Percentiles rank a stretch among this genome's conserved stretches.
Conservation (phyloP, 208 protist species). For the Acanthamoeba royreba region DNA sequence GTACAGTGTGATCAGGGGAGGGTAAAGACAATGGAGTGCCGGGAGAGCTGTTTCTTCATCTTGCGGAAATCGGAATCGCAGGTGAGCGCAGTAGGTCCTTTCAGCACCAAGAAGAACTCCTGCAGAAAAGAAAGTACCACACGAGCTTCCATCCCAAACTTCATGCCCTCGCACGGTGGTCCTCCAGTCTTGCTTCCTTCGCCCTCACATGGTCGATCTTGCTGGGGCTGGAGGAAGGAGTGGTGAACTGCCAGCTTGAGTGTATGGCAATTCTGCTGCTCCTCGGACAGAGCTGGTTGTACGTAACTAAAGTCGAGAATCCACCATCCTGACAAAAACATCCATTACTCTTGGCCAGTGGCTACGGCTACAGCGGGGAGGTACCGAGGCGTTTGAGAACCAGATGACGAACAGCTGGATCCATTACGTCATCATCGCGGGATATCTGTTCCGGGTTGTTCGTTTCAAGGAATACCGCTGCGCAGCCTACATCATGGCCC, state of each 20-base stretch:
- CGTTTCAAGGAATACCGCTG: neutral
- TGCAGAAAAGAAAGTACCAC: neutral
- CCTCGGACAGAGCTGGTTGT: neutral
- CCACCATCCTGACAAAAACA: neutral
- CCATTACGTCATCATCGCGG: neutral
- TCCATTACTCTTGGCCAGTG: too few relatives aligned
- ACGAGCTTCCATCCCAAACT: neutral
- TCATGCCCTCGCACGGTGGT: too few relatives aligned
- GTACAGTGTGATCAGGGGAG: too few relatives aligned
- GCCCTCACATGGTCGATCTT: neutral
- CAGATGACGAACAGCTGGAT: neutral
- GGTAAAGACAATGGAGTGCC: neutral
- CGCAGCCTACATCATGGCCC: neutral
- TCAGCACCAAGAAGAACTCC: neutral
- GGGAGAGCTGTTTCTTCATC: neutral
- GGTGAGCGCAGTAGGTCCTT: neutral
- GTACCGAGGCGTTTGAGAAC: neutral
- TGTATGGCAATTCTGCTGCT: neutral
- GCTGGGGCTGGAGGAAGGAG: neutral
- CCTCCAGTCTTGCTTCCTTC: too few relatives aligned
- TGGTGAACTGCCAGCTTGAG: neutral
- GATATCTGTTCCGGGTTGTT: neutral
- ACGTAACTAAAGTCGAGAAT: neutral
- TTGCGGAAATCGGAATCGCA: neutral
- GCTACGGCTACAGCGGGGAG: too few relatives aligned